Conservation (phyloP, 129 eudicot genomes). For the Centaurea solstitialis region DNA sequence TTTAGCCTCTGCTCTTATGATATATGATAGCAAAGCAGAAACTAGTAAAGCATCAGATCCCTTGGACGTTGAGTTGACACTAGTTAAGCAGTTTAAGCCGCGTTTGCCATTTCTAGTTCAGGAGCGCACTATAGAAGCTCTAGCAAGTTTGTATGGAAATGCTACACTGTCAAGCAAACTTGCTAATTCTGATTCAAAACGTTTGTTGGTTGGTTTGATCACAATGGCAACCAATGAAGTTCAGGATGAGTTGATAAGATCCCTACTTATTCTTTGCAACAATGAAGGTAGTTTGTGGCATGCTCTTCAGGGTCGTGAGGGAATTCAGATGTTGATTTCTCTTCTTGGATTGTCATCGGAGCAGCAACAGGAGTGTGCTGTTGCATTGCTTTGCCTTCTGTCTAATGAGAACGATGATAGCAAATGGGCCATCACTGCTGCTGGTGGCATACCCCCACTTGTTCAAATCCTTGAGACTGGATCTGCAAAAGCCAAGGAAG, state of each 20-base stretch:
- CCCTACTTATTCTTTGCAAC: slow-evolving; percentile 77
- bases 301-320: slow-evolving; percentile 99
- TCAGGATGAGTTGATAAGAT: slow-evolving; percentile 90
- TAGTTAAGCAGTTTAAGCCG: slow-evolving; percentile 78
- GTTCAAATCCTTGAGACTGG: slow-evolving; percentile 98
- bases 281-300: slow-evolving; percentile 92
- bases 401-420: slow-evolving; percentile 95
- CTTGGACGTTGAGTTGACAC: slow-evolving; percentile 77
- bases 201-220: slow-evolving; percentile 92
- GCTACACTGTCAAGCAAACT: slow-evolving; percentile 72
- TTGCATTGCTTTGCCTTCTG: slow-evolving; percentile 91
- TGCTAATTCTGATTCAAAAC: slow-evolving; percentile 87
- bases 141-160: slow-evolving; percentile 96
- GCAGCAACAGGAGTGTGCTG: slow-evolving; percentile 99
- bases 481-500: slow-evolving; percentile 95
- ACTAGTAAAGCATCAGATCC: slow-evolving; percentile 82
- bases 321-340: slow-evolving; percentile 93
- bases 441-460: slow-evolving; percentile 99
- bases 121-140: slow-evolving; percentile 99
- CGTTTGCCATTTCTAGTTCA: slow-evolving; percentile 77
- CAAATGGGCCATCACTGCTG: slow-evolving; percentile 99
- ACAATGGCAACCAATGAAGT: slow-evolving; percentile 95
- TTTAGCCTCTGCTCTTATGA: slow-evolving; percentile 98
- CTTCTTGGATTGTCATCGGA: slow-evolving; percentile 99
- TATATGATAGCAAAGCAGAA: slow-evolving; percentile 92